Evolutionary conservation across 1,284 basidiomycete species (phyloP).

Genomic region (Ceratobasidium sp.): DNA sequence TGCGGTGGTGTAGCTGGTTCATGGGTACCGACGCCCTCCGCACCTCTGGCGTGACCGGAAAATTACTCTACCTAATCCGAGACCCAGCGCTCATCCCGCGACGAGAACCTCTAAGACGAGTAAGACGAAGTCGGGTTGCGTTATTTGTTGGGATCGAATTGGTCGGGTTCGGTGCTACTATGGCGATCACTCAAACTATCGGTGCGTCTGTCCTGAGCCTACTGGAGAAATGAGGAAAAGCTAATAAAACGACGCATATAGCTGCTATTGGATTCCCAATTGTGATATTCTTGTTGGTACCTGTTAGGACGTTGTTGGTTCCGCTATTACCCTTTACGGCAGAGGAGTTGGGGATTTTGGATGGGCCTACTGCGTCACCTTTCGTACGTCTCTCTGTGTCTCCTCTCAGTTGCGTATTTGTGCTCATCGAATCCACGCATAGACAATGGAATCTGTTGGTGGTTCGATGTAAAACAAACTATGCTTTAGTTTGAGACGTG

Average conservation of each 20-base stretch:
- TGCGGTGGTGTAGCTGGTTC: constrained; percentile 74
- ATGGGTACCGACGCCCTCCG: constrained; percentile 90
- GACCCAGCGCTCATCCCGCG: constrained; percentile 76
- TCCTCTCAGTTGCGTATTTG: too few relatives aligned
- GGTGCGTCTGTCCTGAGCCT: constrained; percentile 63
- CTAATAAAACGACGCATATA: constrained; percentile 53
- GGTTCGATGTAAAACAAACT: constrained; percentile 51
- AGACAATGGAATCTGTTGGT: constrained; percentile 68
- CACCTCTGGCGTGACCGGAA: constrained; percentile 87
- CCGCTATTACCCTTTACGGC: constrained; percentile 83
- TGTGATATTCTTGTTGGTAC: constrained; percentile 90
- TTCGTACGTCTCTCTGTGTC: constrained; percentile 71
- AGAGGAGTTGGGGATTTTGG: constrained; percentile 87
- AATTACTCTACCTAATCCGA: constrained; percentile 85
- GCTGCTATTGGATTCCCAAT: constrained; percentile 94
- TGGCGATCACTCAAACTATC: constrained; percentile 93
- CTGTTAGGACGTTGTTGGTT: constrained; percentile 79
- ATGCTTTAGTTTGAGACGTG: too few relatives aligned
- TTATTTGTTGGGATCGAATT: constrained; percentile 87
- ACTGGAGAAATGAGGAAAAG: not conserved
- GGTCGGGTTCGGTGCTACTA: constrained; percentile 88
- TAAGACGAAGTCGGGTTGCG: constrained; percentile 83
- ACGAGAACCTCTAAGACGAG: constrained; percentile 78
- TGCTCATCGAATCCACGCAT: constrained; percentile 12
- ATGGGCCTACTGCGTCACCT: constrained; percentile 87